phyloP scores from a whole-genome alignment of 2,329 filamentous ascomycete species.

The Dactylonectria macrodidyma region DNA sequence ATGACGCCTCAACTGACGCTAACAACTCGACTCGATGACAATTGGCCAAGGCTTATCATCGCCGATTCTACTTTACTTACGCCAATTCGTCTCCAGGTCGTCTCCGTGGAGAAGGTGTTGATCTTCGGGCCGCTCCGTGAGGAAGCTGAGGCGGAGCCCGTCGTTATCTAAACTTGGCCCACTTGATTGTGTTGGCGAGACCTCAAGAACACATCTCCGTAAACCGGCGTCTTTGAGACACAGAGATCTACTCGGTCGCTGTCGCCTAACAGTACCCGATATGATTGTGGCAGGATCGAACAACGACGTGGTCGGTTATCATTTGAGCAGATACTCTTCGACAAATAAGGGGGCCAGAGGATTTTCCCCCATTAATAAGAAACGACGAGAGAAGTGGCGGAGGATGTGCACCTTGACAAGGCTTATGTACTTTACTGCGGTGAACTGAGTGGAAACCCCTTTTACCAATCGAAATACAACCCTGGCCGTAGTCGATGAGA shows the following conservation, averaged over 20 bases:
- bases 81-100: conserved; percentile 1
- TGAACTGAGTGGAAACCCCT: too few species aligned
- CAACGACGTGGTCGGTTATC: too few species aligned
- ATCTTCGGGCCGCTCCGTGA: conserved; percentile 17
- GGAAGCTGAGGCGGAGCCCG: not conserved
- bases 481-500: too few species aligned
- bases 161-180: not conserved
- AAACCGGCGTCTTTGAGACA: too few species aligned
- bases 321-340: too few species aligned
- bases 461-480: too few species aligned
- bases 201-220: not conserved
- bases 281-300: not conserved
- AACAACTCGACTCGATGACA: not conserved
- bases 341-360: too few species aligned
- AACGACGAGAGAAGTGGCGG: too few species aligned
- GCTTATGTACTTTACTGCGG: too few species aligned
- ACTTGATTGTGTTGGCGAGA: not conserved
- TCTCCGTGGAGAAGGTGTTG: conserved; percentile 2
- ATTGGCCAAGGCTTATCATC: conserved; percentile 10
- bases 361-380: too few species aligned
- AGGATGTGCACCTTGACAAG: too few species aligned
- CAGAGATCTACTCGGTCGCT: not conserved
- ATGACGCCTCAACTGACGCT: not conserved
- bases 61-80: not conserved
- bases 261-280: not conserved